A percentile compares a stretch with the other conserved stretches of the same genome.
Evolutionary conservation across 1,139 yeast genomes (phyloP).

Genomic region (Yueomyces sp.): DNA sequence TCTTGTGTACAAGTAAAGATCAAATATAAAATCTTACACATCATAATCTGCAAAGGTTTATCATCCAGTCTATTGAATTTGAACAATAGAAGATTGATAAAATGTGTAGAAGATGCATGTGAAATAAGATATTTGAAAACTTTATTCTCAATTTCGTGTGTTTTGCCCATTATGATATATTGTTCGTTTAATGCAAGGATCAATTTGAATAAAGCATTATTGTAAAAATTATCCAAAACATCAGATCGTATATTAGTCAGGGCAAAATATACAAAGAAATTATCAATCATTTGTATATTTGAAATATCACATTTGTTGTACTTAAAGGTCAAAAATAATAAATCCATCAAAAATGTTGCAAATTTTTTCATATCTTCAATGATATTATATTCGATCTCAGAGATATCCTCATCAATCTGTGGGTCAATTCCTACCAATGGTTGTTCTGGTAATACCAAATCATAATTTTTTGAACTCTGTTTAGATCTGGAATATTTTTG

Average conservation of each 20-base stretch:
- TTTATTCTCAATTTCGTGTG: conserved; percentile 29
- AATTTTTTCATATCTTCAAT: conserved; percentile 24
- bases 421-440: conserved; percentile 4
- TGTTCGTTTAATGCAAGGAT: conserved; percentile 72
- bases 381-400: conserved; percentile 21
- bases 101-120: conserved; percentile 30
- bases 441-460: background rate
- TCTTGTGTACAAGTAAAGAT: conserved; percentile 57
- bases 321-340: conserved; percentile 41
- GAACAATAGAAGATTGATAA: conserved; percentile 43
- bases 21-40: conserved; percentile 63
- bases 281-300: conserved; percentile 37
- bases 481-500: conserved; percentile 14
- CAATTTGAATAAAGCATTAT: conserved; percentile 63
- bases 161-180: conserved; percentile 52
- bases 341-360: conserved; percentile 36
- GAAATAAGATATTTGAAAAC: conserved; percentile 35
- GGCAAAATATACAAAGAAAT: conserved; percentile 37
- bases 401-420: conserved; percentile 22
- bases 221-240: conserved; percentile 50
- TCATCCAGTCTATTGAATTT: conserved; percentile 68
- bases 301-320: conserved; percentile 31
- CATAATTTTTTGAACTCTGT: conserved; percentile 5
- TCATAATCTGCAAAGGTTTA: conserved; percentile 59
- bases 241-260: conserved; percentile 30